These are phyloP conservation scores for Leccinellum rugosiceps DNA, from an alignment of 768 basidiomycete species.

Conservation along the genomic window DNA sequence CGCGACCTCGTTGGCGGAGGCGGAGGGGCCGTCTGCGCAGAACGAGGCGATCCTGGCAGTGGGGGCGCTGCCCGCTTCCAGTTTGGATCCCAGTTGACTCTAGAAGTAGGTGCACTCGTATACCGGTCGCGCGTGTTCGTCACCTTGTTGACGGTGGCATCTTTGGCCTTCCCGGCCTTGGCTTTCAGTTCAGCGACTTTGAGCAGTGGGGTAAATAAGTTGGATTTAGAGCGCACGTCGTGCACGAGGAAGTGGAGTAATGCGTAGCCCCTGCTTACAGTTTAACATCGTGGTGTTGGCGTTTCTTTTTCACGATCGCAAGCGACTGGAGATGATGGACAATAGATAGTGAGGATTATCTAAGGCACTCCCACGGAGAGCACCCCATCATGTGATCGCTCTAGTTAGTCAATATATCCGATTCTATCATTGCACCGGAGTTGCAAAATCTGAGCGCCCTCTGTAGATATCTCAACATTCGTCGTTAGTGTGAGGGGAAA, in stretches of 20 bases:
- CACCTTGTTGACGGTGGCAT: slow-evolving; percentile 48
- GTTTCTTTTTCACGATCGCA: neutral
- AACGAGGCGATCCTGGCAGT: neutral
- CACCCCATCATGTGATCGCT: no score
- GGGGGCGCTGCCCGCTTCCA: slow-evolving; percentile 49
- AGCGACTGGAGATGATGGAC: neutral
- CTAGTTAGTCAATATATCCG: no score
- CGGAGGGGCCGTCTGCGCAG: slow-evolving; percentile 14
- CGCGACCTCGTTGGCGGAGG: slow-evolving; percentile 36
- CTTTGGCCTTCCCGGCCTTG: slow-evolving; percentile 61
- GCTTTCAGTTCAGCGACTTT: slow-evolving; percentile 65
- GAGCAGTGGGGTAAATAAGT: slow-evolving; percentile 1
- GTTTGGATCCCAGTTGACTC: slow-evolving; percentile 60
- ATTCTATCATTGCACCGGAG: neutral
- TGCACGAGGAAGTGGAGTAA: neutral
- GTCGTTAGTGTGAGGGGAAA: no score
- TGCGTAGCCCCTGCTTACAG: slow-evolving; percentile 22
- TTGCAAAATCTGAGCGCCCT: no score
- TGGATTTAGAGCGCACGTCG: neutral
- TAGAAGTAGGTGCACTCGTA: slow-evolving; percentile 53
- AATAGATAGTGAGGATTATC: neutral
- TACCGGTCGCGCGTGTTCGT: slow-evolving; percentile 55
- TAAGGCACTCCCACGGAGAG: neutral
- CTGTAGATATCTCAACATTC: no score
- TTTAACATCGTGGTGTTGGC: slow-evolving; percentile 22